Evolutionary conservation across 1,139 yeast genomes (phyloP).

Genomic region (Geotrichum candidum): DNA sequence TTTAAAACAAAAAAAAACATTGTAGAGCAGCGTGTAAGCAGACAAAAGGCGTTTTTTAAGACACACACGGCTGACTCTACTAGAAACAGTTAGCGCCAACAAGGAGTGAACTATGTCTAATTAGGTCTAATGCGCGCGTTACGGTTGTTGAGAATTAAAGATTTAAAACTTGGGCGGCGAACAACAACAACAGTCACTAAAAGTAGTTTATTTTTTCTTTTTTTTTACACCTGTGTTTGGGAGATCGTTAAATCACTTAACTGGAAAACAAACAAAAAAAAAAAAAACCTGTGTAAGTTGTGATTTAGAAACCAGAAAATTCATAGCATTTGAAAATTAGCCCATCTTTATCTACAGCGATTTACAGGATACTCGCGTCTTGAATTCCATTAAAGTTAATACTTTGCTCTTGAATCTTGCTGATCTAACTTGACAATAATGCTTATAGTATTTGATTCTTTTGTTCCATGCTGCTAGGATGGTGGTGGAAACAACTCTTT

Average conservation of each 20-base stretch:
- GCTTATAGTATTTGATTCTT: neutral
- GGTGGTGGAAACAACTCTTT: neutral
- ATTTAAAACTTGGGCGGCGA: too few relatives aligned
- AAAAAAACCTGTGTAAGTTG: too few relatives aligned
- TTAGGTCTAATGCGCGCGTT: neutral
- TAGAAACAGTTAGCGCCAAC: neutral
- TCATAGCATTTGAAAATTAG: too few relatives aligned
- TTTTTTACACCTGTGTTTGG: neutral
- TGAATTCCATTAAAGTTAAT: neutral
- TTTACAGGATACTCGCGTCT: neutral
- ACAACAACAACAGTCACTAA: too few relatives aligned
- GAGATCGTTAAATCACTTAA: neutral
- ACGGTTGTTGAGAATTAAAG: too few relatives aligned
- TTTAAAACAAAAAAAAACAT: too few relatives aligned
- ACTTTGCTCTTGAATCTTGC: neutral
- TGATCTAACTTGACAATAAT: neutral
- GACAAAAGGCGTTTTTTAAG: too few relatives aligned
- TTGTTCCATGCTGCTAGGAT: neutral
- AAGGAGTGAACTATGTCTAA: neutral
- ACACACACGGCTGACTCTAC: neutral
- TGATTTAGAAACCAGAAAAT: too few relatives aligned
- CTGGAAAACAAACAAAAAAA: neutral
- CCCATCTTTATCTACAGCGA: neutral
- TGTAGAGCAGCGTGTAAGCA: too few relatives aligned
- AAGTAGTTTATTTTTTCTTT: too few relatives aligned